Base-by-base conservation (phyloP, 169 alveolate species). In the Babesia caballi region DNA sequence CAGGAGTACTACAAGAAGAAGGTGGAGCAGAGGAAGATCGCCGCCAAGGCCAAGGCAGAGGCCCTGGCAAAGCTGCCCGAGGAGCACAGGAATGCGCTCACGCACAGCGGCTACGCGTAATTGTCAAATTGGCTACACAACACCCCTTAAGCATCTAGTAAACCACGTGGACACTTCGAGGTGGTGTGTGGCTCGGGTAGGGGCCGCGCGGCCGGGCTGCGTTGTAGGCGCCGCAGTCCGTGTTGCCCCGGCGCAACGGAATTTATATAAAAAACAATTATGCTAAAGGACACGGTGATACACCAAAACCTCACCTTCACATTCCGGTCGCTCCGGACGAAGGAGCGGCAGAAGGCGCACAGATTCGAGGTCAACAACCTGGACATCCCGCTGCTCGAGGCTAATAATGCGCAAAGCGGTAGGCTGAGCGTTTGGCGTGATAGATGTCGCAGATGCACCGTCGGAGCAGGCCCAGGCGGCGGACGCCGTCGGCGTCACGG, bases 1-100 rank as follows among this genome's bases (percentile, higher is more conserved):
- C 88, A 88, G 59, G 89, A 80, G 50, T 91, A 83, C 88, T 94
- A 85, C 77, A 75, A 86, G 80, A 92, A 89, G 71, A 92, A 91
- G 78, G 83, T 80, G 32, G 93, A 66, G 23, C 53, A 65, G 41
- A 71, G 58, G 75, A 65, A 17, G 38, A 70, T 15, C 66, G n/a
- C 36, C 12, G 71, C 33, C 53, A 60, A 81, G 73, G 84, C 83
- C 52, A 63, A 69, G 36, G 63, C 73, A n/a, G 73, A 49, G 8
- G 88, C 84, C 2, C 50, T 81, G 69, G 53, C 78, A 27, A 71
- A 72, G 25, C 72, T 81, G 36, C 74, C 77, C 7, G 85, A 40
- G 51, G 84, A 81, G 28, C 78, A 71, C 46, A 81, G 57, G 72
- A 46, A 71, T 27, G 52, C 63, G 36, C 66, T 81, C 19, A 52